Conservation (phyloP, 2,329 filamentous ascomycete genomes). For the Nigrograna mackinnonii region DNA sequence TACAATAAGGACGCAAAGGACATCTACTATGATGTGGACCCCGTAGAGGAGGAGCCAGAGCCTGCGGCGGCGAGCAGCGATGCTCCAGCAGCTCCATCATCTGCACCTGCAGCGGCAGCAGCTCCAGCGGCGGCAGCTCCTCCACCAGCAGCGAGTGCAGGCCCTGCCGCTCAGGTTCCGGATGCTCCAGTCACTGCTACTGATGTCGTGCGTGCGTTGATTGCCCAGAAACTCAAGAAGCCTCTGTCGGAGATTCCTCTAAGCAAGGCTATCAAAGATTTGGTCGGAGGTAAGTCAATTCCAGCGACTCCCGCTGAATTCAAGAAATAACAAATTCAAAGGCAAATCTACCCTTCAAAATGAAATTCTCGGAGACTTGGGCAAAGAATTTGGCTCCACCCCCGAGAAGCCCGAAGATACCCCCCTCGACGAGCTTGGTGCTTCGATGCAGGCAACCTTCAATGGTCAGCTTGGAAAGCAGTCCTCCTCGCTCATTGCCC, state of each 20-base stretch:
- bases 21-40: constrained; percentile 99
- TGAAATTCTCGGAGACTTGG: constrained; percentile 95
- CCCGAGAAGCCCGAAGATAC: constrained; percentile 98
- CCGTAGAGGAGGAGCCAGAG: constrained; percentile 75
- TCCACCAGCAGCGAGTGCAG: constrained; percentile 70
- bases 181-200: constrained; percentile 87
- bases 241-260: constrained; percentile 83
- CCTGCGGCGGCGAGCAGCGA: constrained; percentile 54
- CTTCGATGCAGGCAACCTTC: constrained; percentile 97
- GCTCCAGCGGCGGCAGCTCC: constrained; percentile 59
- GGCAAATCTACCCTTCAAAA: constrained; percentile 99
- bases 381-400: constrained; percentile 97
- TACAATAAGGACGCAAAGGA: constrained; percentile 99
- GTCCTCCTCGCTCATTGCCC: constrained; percentile 87
- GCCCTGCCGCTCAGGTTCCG: constrained; percentile 82
- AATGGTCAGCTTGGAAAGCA: constrained; percentile 98
- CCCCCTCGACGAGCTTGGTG: constrained; percentile 91
- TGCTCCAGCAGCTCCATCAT: constrained; percentile 45
- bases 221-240: constrained; percentile 99
- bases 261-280: constrained; percentile 96
- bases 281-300: constrained; percentile 81
- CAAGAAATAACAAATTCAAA: constrained; percentile 39
- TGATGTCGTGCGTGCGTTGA: constrained; percentile 84
- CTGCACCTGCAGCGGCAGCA: constrained; percentile 52
- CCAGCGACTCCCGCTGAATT: not conserved